Evolutionary conservation across 345 rosid species (phyloP), one percentile per base, ranked within the genome.

Genomic region (Euclidium syriacum): DNA sequence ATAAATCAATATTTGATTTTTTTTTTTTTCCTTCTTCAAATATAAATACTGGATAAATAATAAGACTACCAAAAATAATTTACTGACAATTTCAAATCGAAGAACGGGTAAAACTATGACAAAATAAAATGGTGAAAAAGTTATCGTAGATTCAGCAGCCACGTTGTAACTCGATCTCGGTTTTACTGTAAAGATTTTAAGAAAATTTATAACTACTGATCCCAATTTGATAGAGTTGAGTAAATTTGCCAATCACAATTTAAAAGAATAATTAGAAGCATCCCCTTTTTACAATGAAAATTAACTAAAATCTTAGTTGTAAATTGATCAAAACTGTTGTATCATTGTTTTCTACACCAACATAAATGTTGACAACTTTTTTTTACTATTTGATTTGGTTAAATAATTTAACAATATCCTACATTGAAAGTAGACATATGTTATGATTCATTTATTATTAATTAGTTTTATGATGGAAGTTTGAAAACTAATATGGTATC

Each of bases 41-140:
- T 46, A 10, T 23, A 15, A 16, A 29, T 50, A 38, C n/a, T 14
- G 49, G 2, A n/a, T n/a, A 38, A 19, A 62, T 12, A 12, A 2
- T 2, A 17, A 38, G 19, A 38, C 32, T 6, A 33, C 9, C n/a
- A 18, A 25, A 11, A n/a, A n/a, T n/a, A n/a, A 24, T 48, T 26
- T 49, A 32, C 20, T 16, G 33, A 57, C n/a, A 22, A 12, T 8
- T 5, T 67, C 52, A 58, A 58, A 23, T 49, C 12, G 12, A 17
- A 52, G 48, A 68, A 68, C 27, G 17, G 36, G 73, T 59, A 59
- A 68, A 60, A 29, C 34, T 58, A 38, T 29, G 33, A 29, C 33
- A 29, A 29, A 29, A 29, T 3, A 29, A 29, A 29, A 9, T 29
- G 33, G 33, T n/a, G n/a, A n/a, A n/a, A n/a, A n/a, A n/a, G n/a